Base-by-base conservation (phyloP, 2,329 filamentous ascomycete genomes). In the Verticillium alfalfae region DNA sequence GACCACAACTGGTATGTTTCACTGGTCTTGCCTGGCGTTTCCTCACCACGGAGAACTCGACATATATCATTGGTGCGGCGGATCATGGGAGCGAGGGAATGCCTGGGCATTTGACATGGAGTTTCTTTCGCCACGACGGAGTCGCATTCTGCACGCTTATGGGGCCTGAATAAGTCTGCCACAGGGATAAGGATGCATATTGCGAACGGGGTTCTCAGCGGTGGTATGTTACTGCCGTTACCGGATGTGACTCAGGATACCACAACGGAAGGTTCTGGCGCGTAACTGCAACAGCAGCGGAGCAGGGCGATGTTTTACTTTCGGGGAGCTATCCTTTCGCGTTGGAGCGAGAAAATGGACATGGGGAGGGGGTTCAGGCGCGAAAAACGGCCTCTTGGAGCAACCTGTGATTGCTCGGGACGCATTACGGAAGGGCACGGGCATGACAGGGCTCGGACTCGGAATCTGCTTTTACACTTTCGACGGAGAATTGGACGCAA, bases 21-120 rank as follows among this genome's bases (percentile, higher is more conserved):
- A 52, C 22, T 52, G 45, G 45, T 52, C 45, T 58, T 63, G 61
- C 55, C 38, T 57, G 34, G 16, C 22, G 49, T 63, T 62, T 61
- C 62, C 59, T 63, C 63, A 63, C 63, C 60, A 61, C 58, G 63
- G 60, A 63, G 61, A 63, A 63, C 59, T 54, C 58, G 64, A 63
- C 60, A 64, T 64, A 66, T 66, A 66, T 63, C 63, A 64, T 36
- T 61, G 61, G 56, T 59, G 61, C 63, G 56, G 61, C 59, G 64
- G 61, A 60, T 62, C 45, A 55, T 61, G 55, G 64, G 63, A 63
- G 64, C 64, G 61, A 63, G 57, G 64, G 63, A 61, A 63, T 59
- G 45, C 60, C 61, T 49, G 31, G 63, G 61, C 64, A 66, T 63
- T 59, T 62, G 52, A 57, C 58, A 58, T 55, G 64, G 64, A 66